Base-by-base conservation (phyloP, 225 moss, liverwort and hornwort genomes). In the Pleurozium schreberi region DNA sequence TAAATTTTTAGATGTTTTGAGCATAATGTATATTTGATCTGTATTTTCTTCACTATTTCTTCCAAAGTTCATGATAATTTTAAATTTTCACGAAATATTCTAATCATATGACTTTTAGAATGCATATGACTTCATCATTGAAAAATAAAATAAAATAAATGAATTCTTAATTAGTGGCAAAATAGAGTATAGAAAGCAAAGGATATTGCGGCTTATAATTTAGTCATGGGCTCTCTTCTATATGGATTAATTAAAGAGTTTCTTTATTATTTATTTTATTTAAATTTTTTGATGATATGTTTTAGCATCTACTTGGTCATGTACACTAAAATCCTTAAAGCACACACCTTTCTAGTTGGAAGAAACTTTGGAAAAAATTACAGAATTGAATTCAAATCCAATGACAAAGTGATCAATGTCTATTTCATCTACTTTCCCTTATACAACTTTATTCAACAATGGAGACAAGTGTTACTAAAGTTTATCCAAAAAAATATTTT, bases 201-300 rank as follows among this genome's bases (percentile, higher is more conserved):
- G 1, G 15, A 53, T 38, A 23, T 9, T 76, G 36, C 53, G 0
- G 8, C 4, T 47, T 30, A 30, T 18, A 18, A 74, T 4, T 45
- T 17, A 74, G 3, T 74, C 4, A 30, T 47, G 0, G 30, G 4
- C 30, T 45, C 0, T 10, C 0, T 47, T 6, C 0, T 73, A 0
- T 6, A 74, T 3, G 30, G 4, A 1, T 30, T 62, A 2, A 6
- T 5, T 15, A 31, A 30, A 28, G 6, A 45, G 10, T 18, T 15
- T n/a, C n/a, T 26, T 38, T 10, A 18, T 31, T 65, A 40, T 4
- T 28, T 28, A 26, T 6, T 2, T 42, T 71, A 42, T 43, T 71
- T 15, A 9, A 40, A 26, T 42, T 42, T 25, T 42, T 23, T 27
- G 71, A 71, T 71, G 27, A 27, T 71, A 8, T 15, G 3, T 27